phyloP scores from a whole-genome alignment of 1,139 yeast species.

The Taiozyma onychis region DNA sequence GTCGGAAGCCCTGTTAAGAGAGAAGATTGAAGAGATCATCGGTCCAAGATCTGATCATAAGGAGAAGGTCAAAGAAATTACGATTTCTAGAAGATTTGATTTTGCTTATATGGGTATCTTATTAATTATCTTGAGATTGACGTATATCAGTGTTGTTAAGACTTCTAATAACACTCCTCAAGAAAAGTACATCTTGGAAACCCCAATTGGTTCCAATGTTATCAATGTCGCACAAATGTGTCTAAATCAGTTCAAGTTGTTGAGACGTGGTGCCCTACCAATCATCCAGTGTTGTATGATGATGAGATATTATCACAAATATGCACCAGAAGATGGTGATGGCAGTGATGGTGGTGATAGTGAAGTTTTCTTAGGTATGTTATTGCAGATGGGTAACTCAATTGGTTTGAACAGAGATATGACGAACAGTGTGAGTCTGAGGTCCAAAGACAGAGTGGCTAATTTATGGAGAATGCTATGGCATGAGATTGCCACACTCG shows the following conservation, averaged over 20 bases:
- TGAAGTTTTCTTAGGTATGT: slow-evolving; percentile 38
- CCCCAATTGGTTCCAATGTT: slow-evolving; percentile 43
- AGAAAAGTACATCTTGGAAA: slow-evolving; percentile 37
- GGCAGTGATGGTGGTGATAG: slow-evolving; percentile 46
- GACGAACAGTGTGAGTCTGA: slow-evolving; percentile 31
- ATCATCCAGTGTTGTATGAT: slow-evolving; percentile 42
- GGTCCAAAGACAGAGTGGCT: slow-evolving; percentile 27
- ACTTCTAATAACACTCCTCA: slow-evolving; percentile 24
- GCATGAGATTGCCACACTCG: slow-evolving; percentile 39
- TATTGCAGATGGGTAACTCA: slow-evolving; percentile 43
- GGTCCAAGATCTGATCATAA: slow-evolving; percentile 18
- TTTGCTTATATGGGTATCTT: slow-evolving; percentile 41
- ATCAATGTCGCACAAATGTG: slow-evolving; percentile 48
- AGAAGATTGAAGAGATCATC: slow-evolving; percentile 26
- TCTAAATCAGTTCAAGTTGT: slow-evolving; percentile 44
- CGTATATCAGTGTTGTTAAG: slow-evolving; percentile 28
- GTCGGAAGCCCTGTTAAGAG: slow-evolving; percentile 36
- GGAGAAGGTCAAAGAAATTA: slow-evolving; percentile 20
- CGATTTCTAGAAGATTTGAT: slow-evolving; percentile 36
- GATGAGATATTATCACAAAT: slow-evolving; percentile 39
- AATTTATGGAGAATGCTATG: slow-evolving; percentile 42
- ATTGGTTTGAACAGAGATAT: slow-evolving; percentile 51
- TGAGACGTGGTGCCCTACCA: slow-evolving; percentile 42
- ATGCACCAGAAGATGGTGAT: slow-evolving; percentile 49
- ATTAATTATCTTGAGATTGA: slow-evolving; percentile 36